Conservation (phyloP, 31 red algal genomes). For the Porphyra umbilicalis region DNA sequence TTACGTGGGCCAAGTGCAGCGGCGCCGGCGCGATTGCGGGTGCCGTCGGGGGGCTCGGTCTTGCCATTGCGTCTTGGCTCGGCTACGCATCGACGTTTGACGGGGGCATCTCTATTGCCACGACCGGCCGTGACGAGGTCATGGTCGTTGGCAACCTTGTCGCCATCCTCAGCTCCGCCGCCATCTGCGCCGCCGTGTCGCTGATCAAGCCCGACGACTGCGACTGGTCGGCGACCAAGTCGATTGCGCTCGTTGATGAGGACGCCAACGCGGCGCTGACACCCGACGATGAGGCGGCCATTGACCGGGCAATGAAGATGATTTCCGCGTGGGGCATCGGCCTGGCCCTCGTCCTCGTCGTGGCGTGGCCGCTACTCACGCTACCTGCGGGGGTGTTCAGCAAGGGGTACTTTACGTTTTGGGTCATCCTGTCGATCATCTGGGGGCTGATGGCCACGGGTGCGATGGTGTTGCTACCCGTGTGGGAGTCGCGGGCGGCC, state of each 20-base stretch:
- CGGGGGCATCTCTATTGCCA: constrained; percentile 29
- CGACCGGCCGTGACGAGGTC: constrained; percentile 10
- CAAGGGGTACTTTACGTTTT: constrained; percentile 57
- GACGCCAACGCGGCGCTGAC: constrained; percentile 45
- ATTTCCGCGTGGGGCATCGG: constrained; percentile 23
- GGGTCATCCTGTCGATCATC: constrained; percentile 58
- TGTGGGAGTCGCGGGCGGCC: constrained; percentile 34
- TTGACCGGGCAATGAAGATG: constrained; percentile 26
- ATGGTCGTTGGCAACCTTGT: constrained; percentile 47
- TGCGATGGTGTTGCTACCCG: constrained; percentile 39
- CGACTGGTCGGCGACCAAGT: constrained; percentile 48
- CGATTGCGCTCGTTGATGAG: constrained; percentile 60
- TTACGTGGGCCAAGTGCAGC: constrained; percentile 31
- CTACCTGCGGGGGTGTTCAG: constrained; percentile 41
- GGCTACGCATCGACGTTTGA: constrained; percentile 27
- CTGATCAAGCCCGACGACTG: constrained; percentile 45
- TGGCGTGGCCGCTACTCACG: constrained; percentile 41
- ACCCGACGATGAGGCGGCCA: constrained; percentile 22
- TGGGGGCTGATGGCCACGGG: constrained; percentile 43
- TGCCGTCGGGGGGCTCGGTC: constrained; percentile 25
- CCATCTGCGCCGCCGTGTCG: constrained; percentile 25
- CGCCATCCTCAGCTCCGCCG: constrained; percentile 39
- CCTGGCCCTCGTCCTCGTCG: constrained; percentile 25
- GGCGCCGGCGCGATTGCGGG: constrained; percentile 33
- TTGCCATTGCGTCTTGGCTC: constrained; percentile 34